A percentile compares a stretch with the other conserved stretches of the same genome.
Evolutionary conservation across 805 yeast species (phyloP).

Genomic region (Middelhovenomyces tepae): DNA sequence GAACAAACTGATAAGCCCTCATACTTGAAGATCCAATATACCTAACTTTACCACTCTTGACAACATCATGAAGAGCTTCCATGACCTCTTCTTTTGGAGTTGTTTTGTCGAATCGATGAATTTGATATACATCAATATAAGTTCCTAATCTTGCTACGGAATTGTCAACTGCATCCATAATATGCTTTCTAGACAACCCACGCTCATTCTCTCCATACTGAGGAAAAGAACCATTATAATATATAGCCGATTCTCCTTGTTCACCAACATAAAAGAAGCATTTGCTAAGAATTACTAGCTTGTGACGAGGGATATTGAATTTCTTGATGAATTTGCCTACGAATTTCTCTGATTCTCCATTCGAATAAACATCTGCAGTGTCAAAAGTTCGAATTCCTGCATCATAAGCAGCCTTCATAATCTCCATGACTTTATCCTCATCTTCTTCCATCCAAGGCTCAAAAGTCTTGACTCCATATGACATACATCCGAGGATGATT

Average conservation of each 20-base stretch:
- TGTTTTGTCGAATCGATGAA: conserved; percentile 44
- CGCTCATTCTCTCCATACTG: too few species aligned
- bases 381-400: conserved; percentile 37
- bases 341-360: conserved; percentile 43
- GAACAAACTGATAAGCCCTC: conserved; percentile 46
- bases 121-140: conserved; percentile 44
- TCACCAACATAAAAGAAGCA: conserved; percentile 28
- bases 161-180: conserved; percentile 37
- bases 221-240: too few species aligned
- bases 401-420: conserved; percentile 40
- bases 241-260: too few species aligned
- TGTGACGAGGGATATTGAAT: conserved; percentile 44
- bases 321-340: conserved; percentile 45
- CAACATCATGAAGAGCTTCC: conserved; percentile 47
- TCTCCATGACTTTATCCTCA: conserved; percentile 35
- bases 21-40: conserved; percentile 60
- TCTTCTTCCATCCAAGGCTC: conserved; percentile 38
- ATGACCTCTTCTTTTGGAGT: conserved; percentile 47
- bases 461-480: conserved; percentile 20
- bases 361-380: conserved; percentile 37
- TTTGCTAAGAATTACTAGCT: conserved; percentile 49
- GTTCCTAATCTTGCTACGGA: conserved; percentile 39
- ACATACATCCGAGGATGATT: conserved; percentile 35
- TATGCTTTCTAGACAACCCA: conserved; percentile 40
- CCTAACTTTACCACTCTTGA: conserved; percentile 38